Conservation (phyloP, 2,329 filamentous ascomycete species). For the Leptographium procerum region DNA sequence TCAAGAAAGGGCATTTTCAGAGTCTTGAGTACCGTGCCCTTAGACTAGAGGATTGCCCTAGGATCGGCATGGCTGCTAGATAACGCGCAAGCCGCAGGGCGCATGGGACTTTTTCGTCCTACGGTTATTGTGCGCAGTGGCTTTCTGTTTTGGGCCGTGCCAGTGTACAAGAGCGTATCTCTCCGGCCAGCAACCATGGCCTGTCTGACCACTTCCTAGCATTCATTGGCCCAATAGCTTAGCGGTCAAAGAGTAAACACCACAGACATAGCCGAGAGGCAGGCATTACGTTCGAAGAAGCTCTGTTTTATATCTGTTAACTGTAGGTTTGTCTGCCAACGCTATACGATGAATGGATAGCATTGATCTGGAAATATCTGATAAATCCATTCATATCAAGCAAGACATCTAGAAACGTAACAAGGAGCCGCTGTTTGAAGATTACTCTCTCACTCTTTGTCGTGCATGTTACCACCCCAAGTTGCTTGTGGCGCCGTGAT, state of each 20-base stretch:
- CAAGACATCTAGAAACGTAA: background rate
- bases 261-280: background rate
- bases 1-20: background rate
- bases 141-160: too few relatives aligned
- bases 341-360: too few relatives aligned
- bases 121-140: too few relatives aligned
- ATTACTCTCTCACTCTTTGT: background rate
- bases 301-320: too few relatives aligned
- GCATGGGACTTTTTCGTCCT: background rate
- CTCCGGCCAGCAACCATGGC: background rate
- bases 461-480: background rate
- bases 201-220: background rate
- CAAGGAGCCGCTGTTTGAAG: background rate
- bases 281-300: too few relatives aligned
- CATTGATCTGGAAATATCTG: too few relatives aligned
- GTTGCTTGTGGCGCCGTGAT: background rate
- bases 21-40: background rate
- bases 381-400: too few relatives aligned
- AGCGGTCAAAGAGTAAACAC: background rate
- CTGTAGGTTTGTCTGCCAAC: too few relatives aligned
- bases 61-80: background rate
- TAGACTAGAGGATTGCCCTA: background rate
- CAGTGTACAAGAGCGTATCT: too few relatives aligned
- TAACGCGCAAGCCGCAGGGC: background rate
- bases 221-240: background rate